A percentile compares a stretch with the other conserved stretches of the same genome.
phyloP scores from a whole-genome alignment of 2,329 filamentous ascomycete genomes.

The Penicillium sp. region DNA sequence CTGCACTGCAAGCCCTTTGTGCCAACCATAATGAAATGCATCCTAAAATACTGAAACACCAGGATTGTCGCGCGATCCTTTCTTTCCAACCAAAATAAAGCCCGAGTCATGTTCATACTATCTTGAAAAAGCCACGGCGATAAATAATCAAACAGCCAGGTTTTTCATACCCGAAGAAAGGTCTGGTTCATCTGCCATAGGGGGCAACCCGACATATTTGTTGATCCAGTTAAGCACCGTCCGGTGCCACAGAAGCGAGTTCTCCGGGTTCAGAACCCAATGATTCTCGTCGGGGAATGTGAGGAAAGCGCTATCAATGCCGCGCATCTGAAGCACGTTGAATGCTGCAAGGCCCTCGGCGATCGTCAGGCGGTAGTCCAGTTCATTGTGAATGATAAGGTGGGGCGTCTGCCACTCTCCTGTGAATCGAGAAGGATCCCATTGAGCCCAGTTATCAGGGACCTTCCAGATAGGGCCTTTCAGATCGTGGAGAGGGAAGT shows the following conservation, averaged over 20 bases:
- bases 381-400: conserved; percentile 82
- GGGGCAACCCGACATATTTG: conserved; percentile 51
- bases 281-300: conserved; percentile 77
- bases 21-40: neutral
- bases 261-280: conserved; percentile 88
- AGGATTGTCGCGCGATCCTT: neutral
- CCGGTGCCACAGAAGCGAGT: conserved; percentile 82
- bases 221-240: conserved; percentile 77
- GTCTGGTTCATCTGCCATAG: conserved; percentile 35
- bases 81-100: conserved; percentile 9
- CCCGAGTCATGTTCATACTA: neutral
- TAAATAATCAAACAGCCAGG: conserved; percentile 16
- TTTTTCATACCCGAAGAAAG: conserved; percentile 15
- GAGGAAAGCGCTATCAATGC: conserved; percentile 71
- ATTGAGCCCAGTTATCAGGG: conserved; percentile 51
- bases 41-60: neutral
- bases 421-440: conserved; percentile 55
- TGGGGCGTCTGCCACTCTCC: conserved; percentile 79
- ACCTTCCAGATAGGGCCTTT: conserved; percentile 50
- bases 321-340: conserved; percentile 73
- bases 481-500: conserved; percentile 53
- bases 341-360: conserved; percentile 80
- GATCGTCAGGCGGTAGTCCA: conserved; percentile 84
- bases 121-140: neutral
- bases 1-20: neutral